A percentile compares a stretch with the other conserved stretches of the same genome.
phyloP scores from a whole-genome alignment of 2,329 filamentous ascomycete genomes.

The Talaromyces islandicus region DNA sequence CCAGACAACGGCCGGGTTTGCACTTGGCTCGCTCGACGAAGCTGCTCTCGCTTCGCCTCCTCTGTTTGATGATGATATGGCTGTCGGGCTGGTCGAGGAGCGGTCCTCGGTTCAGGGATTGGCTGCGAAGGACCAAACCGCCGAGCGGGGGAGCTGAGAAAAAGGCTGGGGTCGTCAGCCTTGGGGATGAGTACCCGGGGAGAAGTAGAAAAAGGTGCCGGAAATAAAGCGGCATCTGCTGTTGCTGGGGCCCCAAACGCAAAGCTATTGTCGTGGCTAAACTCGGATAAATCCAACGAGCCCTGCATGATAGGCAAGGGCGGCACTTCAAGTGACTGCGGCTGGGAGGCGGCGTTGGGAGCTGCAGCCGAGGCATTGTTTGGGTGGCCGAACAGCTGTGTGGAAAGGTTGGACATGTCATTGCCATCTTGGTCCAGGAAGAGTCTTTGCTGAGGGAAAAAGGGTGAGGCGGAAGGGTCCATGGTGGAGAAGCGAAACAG shows the following conservation, averaged over 20 bases:
- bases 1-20: constrained; percentile 19
- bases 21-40: constrained; percentile 28
- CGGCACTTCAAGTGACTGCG: constrained; percentile 22
- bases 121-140: constrained; percentile 38
- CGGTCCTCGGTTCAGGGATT: constrained; percentile 16
- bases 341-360: constrained; percentile 4
- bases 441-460: constrained; percentile 49
- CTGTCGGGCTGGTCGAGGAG: constrained; percentile 22
- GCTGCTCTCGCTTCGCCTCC: constrained; percentile 40
- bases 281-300: constrained; percentile 28
- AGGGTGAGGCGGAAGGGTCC: constrained; percentile 52
- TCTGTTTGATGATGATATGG: constrained; percentile 46
- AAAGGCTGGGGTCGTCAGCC: constrained; percentile 42
- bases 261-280: constrained; percentile 20
- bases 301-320: constrained; percentile 31
- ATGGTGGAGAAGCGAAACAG: constrained; percentile 48
- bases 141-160: constrained; percentile 44
- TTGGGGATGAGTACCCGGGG: constrained; percentile 34
- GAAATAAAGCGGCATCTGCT: constrained; percentile 33
- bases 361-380: constrained; percentile 15
- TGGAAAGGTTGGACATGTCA: constrained; percentile 13
- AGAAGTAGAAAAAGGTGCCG: constrained; percentile 41
- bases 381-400: constrained; percentile 15
- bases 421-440: constrained; percentile 41
- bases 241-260: constrained; percentile 22